A percentile compares a stretch with the other conserved stretches of the same genome.
These are phyloP conservation scores for Phoenix roebelenii DNA, from an alignment of 176 grass and related monocot genomes.

Conservation along the genomic window DNA sequence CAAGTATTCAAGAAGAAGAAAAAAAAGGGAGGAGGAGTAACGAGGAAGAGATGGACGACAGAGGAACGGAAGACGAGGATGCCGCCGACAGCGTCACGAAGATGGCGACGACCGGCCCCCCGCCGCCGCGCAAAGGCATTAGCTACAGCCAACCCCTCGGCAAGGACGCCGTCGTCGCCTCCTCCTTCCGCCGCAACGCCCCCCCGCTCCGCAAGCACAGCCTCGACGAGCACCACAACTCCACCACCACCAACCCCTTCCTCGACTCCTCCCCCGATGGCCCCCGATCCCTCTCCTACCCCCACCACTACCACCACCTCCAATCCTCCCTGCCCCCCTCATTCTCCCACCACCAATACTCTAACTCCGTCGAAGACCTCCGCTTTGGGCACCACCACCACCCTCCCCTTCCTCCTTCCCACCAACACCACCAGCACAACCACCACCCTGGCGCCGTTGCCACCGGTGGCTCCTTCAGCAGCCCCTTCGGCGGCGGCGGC, in stretches of 20 bases:
- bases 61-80: too few species aligned
- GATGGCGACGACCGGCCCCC: too few species aligned
- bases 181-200: constrained; percentile 36
- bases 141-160: constrained; percentile 83
- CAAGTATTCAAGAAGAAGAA: too few species aligned
- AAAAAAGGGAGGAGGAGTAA: too few species aligned
- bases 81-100: too few species aligned
- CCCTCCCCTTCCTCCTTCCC: too few species aligned
- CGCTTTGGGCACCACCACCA: too few species aligned
- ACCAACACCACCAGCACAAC: too few species aligned
- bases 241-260: too few species aligned
- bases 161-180: constrained; percentile 28
- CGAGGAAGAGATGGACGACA: too few species aligned
- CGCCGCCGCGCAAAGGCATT: constrained; percentile 37
- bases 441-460: too few species aligned
- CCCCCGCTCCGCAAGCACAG: constrained; percentile 48
- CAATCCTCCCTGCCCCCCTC: neutral
- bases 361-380: neutral
- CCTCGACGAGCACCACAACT: constrained; percentile 47
- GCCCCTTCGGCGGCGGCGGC: constrained; percentile 5
- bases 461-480: neutral
- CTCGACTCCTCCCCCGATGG: constrained; percentile 34
- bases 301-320: neutral
- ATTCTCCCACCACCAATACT: neutral
- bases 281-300: constrained; percentile 20